A percentile compares a stretch with the other conserved stretches of the same genome.
phyloP scores from a whole-genome alignment of 2,329 filamentous ascomycete species.

The Coniochaeta sp. region DNA sequence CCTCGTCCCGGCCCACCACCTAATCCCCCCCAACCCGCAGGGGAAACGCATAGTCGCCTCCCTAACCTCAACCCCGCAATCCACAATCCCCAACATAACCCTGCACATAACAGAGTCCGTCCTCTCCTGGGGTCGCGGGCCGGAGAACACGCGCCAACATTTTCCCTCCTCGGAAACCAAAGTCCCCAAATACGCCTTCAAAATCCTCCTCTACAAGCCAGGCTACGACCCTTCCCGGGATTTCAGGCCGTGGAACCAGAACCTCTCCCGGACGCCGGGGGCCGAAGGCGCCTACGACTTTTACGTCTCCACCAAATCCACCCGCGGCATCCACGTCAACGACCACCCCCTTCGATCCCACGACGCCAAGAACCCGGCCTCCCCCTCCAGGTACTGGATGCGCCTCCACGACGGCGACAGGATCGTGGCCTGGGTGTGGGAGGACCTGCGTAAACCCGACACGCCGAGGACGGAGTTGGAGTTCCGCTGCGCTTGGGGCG shows the following conservation, averaged over 20 bases:
- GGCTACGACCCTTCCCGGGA: constrained; percentile 55
- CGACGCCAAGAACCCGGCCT: constrained; percentile 44
- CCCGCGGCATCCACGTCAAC: constrained; percentile 71
- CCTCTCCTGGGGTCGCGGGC: constrained; percentile 71
- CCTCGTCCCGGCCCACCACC: constrained; percentile 24
- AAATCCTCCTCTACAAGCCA: constrained; percentile 67
- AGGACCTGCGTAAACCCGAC: background rate
- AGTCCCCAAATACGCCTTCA: constrained; percentile 76
- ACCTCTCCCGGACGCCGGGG: constrained; percentile 27
- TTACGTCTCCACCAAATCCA: constrained; percentile 73
- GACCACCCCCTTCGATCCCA: constrained; percentile 54
- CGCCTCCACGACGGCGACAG: constrained; percentile 71
- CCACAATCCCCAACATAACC: constrained; percentile 54
- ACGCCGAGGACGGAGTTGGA: constrained; percentile 27
- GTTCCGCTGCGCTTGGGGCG: constrained; percentile 51
- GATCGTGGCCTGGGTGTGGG: constrained; percentile 57
- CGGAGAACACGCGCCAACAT: constrained; percentile 62
- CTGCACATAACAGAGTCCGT: constrained; percentile 61
- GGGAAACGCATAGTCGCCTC: constrained; percentile 50
- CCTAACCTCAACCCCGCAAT: constrained; percentile 59
- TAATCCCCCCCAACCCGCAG: constrained; percentile 21
- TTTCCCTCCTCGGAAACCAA: constrained; percentile 55
- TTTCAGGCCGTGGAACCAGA: constrained; percentile 47
- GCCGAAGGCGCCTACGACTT: constrained; percentile 56
- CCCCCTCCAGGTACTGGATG: constrained; percentile 55